Base-by-base conservation (phyloP, 2,329 filamentous ascomycete genomes). In the Pseudocercospora fijiensis region DNA sequence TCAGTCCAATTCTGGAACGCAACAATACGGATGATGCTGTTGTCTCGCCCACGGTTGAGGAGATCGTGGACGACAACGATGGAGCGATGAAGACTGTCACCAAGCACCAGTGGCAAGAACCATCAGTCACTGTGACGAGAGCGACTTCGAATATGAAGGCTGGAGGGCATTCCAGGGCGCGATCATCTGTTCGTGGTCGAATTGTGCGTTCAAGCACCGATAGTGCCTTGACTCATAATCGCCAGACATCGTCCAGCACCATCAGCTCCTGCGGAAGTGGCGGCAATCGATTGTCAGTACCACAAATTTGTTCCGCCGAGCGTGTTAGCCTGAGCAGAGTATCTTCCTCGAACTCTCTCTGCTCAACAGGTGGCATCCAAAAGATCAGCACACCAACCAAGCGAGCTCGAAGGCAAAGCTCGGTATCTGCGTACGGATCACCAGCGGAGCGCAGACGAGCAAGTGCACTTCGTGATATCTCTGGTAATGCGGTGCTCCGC, bases 391-490 rank as follows among this genome's bases (percentile, higher is more conserved):
- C 78, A 3, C 78, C 78, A 6, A 69, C 61, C 2, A 64, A 63
- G 41, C 70, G 67, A 33, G 64, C 53, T 22, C 60, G 63, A 18
- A 58, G 63, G n/a, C 65, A 63, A 33, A 67, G 52, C 20, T 71
- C 71, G 10, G 77, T 81, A 0, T 77, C 76, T 20, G 71, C 73
- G 0, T 74, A 71, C 33, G 80, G 80, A 26, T 81, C 80, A 0
- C 79, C 80, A 8, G 70, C 76, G 52, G 72, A 77, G 60, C 71
- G 74, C 27, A 65, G 67, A 24, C 74, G 73, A 62, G 63, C 67
- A 33, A 61, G 66, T 16, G 67, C 73, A 6, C 68, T 77, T 3
- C 72, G 74, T 13, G 71, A 76, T 33, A 72, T 74, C 13, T 75
- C 72, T 45, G 73, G 72, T 6, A 76, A 75, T 43, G 66, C 74